Base-by-base conservation (phyloP, 352 stramenopile species). In the Plasmopara muralis region DNA sequence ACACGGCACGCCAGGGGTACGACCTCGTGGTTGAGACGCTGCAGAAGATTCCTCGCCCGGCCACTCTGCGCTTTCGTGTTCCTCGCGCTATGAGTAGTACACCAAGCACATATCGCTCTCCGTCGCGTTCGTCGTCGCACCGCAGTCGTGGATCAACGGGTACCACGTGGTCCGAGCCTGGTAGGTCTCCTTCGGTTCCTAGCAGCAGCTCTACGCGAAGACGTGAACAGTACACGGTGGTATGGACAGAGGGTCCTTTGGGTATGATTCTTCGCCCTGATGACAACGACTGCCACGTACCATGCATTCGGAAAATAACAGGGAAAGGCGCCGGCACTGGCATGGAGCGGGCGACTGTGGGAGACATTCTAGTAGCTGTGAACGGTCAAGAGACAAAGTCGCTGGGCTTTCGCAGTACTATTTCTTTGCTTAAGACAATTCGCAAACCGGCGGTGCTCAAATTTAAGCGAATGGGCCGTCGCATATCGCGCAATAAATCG, bases 201-300 rank as follows among this genome's bases (percentile, higher is more conserved):
- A 62, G 59, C 45, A 48, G 43, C 8, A 50, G 50, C 2, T 41
- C 37, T 16, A 53, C 70, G 38, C 58, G 68, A 6, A 75, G 74
- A 63, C 72, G 79, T 34, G 83, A 93, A 54, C 78, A 89, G 71
- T 93, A 93, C 69, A 89, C 81, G 38, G 75, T 93, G 13, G 83
- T 92, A 48, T 93, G 83, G 83, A 88, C 73, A 0, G 83, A 93
- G 50, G 83, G 83, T 2, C 81, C 81, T 16, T 56, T 93, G 9
- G 83, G 83, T 7, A 92, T 93, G 81, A 92, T 93, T 57, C 64
- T 93, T 28, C 81, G 82, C 30, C 83, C 83, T 4, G 83, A 93
- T 31, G 83, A 93, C 43, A 76, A 92, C 49, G 82, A 93, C 43
- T 90, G 83, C 58, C 82, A 93, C 47, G 80, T 93, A 31, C 83